Percentiles rank a stretch among this genome's conserved stretches.
Conservation (phyloP, 2,329 filamentous ascomycete genomes). For the Mycogone perniciosa region DNA sequence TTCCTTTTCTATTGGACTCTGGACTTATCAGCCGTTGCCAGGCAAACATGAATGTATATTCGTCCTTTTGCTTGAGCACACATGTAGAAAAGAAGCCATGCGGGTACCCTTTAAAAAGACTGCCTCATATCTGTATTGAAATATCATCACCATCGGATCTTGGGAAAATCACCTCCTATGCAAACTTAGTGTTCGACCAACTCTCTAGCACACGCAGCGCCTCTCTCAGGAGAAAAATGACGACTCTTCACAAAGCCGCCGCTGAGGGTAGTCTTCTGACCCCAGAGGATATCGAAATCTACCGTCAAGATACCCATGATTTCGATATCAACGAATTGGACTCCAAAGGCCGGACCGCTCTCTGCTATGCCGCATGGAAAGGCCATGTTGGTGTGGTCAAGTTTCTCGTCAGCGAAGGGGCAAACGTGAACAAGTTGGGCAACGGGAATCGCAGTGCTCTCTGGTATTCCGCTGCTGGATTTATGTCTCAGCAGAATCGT, state of each 20-base stretch:
- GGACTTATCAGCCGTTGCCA: no score
- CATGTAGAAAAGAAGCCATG: no score
- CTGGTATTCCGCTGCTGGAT: conserved; percentile 1
- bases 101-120: no score
- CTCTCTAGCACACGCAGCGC: no score
- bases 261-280: not conserved
- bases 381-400: conserved; percentile 4
- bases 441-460: not conserved
- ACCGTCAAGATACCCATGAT: not conserved
- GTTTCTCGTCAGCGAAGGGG: not conserved
- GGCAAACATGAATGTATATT: no score
- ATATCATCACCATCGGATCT: no score
- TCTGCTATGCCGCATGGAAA: not conserved
- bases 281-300: not conserved
- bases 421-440: conserved; percentile 2
- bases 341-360: not conserved
- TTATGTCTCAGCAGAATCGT: conserved; percentile 1
- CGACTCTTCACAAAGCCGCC: conserved; percentile 1
- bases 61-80: no score
- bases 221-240: not conserved
- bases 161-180: no score
- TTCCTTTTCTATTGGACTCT: no score
- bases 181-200: no score
- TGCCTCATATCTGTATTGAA: no score
- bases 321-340: conserved; percentile 1